Conservation (phyloP, 1,284 basidiomycete species). For the Marasmius sp. region DNA sequence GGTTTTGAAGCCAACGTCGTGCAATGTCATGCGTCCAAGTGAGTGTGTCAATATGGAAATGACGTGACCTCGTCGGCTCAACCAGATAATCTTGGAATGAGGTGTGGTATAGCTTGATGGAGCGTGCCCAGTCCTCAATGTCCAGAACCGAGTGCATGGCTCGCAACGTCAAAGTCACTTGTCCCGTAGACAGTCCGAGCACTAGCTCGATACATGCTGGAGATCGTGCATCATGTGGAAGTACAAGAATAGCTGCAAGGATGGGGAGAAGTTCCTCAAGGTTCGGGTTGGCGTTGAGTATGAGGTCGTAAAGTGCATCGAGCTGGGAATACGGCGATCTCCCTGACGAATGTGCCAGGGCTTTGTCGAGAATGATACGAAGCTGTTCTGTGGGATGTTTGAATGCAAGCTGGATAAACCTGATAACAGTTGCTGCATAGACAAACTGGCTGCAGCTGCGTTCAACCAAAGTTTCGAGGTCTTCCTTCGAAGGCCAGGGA, state of each 20-base stretch:
- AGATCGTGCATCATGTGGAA: background rate
- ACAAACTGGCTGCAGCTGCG: conserved; percentile 11
- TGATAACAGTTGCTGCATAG: conserved; percentile 10
- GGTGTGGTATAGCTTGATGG: background rate
- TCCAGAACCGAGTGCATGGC: conserved; percentile 9
- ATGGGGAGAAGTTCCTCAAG: background rate
- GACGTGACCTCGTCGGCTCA: background rate
- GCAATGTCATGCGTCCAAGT: no score
- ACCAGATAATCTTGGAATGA: conserved; percentile 3
- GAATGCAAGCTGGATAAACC: conserved; percentile 4
- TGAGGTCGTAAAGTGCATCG: conserved; percentile 9
- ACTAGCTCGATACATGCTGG: conserved; percentile 1
- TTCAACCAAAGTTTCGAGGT: conserved; percentile 1
- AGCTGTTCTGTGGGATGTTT: conserved; percentile 4
- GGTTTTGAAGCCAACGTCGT: no score
- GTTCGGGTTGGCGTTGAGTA: background rate
- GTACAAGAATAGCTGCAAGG: background rate
- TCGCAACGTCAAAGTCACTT: background rate
- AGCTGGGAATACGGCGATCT: conserved; percentile 4
- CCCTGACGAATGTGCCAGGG: background rate
- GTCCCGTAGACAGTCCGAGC: background rate
- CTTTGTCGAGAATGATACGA: background rate
- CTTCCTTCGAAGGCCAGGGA: conserved; percentile 6
- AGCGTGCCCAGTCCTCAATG: background rate
- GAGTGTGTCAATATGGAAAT: no score